Evolutionary conservation across 164 flowering plant genomes (phyloP).

Genomic region (Sedum album): DNA sequence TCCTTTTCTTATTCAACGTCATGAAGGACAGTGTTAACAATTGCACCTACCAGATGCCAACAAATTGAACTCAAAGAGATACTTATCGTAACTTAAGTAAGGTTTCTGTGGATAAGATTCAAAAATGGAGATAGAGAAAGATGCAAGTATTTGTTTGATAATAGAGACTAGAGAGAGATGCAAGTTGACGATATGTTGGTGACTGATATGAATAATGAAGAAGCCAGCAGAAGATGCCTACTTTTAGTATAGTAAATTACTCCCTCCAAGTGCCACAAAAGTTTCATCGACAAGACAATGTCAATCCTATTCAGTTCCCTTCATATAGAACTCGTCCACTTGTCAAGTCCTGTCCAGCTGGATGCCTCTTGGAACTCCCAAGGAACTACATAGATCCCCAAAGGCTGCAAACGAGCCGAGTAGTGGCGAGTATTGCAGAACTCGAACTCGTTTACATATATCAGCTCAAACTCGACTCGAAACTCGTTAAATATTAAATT

Average conservation of each 20-base stretch:
- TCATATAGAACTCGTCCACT: neutral
- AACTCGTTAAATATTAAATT: too few species aligned
- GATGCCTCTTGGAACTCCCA: constrained; percentile 7
- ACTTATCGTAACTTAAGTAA: neutral
- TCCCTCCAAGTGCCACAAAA: neutral
- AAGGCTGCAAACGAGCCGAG: too few species aligned
- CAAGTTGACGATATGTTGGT: neutral
- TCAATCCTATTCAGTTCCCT: neutral
- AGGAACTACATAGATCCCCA: neutral
- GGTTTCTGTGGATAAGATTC: neutral
- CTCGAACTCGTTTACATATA: too few species aligned
- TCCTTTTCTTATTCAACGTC: constrained; percentile 2
- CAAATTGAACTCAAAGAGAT: neutral
- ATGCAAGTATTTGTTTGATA: too few species aligned
- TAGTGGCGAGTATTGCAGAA: too few species aligned
- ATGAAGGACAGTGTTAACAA: neutral
- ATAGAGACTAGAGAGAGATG: too few species aligned
- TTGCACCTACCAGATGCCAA: neutral
- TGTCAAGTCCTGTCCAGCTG: constrained; percentile 3
- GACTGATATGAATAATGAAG: neutral
- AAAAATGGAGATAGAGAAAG: neutral
- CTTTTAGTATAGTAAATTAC: too few species aligned
- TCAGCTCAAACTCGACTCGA: too few species aligned
- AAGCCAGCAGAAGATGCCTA: neutral
- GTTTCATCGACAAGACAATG: neutral